phyloP scores from a whole-genome alignment of 441 rosid genomes.

The California macrophylla region DNA sequence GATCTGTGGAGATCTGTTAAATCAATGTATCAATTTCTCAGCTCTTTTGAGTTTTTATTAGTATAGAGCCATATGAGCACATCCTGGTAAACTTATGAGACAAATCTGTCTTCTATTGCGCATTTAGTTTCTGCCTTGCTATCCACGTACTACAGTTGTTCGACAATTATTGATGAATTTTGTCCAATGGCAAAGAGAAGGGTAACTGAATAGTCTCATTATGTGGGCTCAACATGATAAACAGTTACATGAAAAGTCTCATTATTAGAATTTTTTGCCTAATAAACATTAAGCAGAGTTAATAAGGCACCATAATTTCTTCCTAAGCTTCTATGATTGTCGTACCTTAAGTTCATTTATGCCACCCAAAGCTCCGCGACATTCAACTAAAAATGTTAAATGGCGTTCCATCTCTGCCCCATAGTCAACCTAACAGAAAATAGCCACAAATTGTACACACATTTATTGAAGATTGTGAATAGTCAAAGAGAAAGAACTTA shows the following conservation, averaged over 20 bases:
- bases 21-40: no score
- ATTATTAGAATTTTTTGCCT: no score
- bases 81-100: no score
- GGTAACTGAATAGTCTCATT: neutral
- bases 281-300: neutral
- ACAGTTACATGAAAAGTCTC: neutral
- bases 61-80: no score
- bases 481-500: neutral
- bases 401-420: conserved; percentile 57
- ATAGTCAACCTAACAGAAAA: conserved; percentile 56
- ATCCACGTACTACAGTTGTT: no score
- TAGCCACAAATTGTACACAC: conserved; percentile 19
- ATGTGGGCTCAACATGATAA: no score
- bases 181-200: neutral
- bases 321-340: neutral
- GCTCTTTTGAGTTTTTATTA: no score
- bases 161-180: no score
- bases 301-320: neutral
- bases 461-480: conserved; percentile 15
- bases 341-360: conserved; percentile 53
- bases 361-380: conserved; percentile 69
- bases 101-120: no score
- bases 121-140: no score
- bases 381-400: conserved; percentile 64
- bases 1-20: no score